Evolutionary conservation across 2,329 filamentous ascomycete species (phyloP), one percentile per base, ranked within the genome.

Genomic region (Didymosphaeria variabile): DNA sequence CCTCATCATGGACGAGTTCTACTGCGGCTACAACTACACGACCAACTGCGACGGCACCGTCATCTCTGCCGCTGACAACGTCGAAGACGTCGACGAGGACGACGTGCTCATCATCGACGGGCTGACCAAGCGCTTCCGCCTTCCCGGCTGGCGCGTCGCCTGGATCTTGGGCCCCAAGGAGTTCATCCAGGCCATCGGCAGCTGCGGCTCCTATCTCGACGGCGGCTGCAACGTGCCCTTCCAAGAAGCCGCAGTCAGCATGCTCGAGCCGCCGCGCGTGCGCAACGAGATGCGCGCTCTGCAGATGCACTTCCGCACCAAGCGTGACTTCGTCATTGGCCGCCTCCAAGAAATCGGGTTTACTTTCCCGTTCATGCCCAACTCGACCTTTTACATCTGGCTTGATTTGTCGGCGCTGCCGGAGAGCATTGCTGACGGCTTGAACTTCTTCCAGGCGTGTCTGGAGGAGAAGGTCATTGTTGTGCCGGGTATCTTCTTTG

Each of bases 111-210:
- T 98, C 78, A 94, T 98, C 67, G 94, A 98, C 76, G 94, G 94
- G 53, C 86, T 98, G 29, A 98, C 94, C 70, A 98, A 98, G 86
- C 91, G 94, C 64, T 98, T 98, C 87, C 90, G 94, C 68, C 88
- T 98, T 34, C 94, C 94, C 1, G 94, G 94, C 63, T 98, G 94
- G 93, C 91, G 94, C 77, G 94, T 98, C 46, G 94, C 94, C 7
- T 98, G 94, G 94, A 93, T 98, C 69, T 79, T 98, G 58, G 94
- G 94, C 1, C 94, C 94, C 67, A 97, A 97, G 84, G 94, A 97
- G 72, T 98, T 97, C 80, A 93, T 97, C 82, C 90, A 92, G 79
- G 94, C 94, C 32, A 94, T 97, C 67, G 92, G 93, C 59, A 94
- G 91, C 42, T 97, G 94, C 75, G 94, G 94, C 61, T 94, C 91